Evolutionary conservation across 1,139 yeast genomes (phyloP).

Genomic region (Geotrichum carabidarum): DNA sequence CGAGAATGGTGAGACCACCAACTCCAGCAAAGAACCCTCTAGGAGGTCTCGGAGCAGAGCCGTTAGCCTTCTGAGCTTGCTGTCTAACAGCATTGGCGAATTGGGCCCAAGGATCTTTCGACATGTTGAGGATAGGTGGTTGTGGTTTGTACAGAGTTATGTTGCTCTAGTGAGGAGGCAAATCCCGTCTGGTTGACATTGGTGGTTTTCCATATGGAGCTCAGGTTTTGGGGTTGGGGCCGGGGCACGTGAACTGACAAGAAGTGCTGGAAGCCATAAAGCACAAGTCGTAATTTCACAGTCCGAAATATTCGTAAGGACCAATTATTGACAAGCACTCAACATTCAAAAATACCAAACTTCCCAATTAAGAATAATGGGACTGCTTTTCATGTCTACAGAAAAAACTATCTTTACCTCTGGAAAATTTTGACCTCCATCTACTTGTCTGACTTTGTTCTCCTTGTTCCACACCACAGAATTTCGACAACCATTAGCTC

Average conservation of each 20-base stretch:
- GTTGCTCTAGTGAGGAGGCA: not conserved
- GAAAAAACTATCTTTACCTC: not conserved
- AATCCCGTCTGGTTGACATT: not conserved
- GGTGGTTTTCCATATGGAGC: not conserved
- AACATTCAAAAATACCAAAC: not conserved
- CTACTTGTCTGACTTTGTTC: not conserved
- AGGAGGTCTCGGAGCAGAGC: slow-evolving; percentile 41
- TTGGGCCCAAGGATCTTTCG: slow-evolving; percentile 48
- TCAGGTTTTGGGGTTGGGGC: slow-evolving; percentile 10
- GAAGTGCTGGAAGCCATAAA: not conserved
- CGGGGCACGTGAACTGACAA: not conserved
- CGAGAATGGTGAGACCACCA: slow-evolving; percentile 70
- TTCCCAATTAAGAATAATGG: not conserved
- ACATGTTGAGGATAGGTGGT: slow-evolving; percentile 4
- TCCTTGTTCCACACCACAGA: slow-evolving; percentile 47
- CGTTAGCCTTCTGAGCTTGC: slow-evolving; percentile 52
- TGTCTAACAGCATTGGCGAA: slow-evolving; percentile 63
- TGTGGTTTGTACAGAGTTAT: not conserved
- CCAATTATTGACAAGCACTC: not conserved
- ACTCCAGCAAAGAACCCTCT: slow-evolving; percentile 52
- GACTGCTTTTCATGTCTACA: not conserved
- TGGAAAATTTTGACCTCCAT: slow-evolving; percentile 11
- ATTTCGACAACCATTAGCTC: slow-evolving; percentile 40
- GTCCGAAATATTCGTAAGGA: not conserved
- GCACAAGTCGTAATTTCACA: not conserved